Evolutionary conservation across 176 grass and related monocot species (phyloP), one percentile per base, ranked within the genome.

Genomic region (Guadua angustifolia): DNA sequence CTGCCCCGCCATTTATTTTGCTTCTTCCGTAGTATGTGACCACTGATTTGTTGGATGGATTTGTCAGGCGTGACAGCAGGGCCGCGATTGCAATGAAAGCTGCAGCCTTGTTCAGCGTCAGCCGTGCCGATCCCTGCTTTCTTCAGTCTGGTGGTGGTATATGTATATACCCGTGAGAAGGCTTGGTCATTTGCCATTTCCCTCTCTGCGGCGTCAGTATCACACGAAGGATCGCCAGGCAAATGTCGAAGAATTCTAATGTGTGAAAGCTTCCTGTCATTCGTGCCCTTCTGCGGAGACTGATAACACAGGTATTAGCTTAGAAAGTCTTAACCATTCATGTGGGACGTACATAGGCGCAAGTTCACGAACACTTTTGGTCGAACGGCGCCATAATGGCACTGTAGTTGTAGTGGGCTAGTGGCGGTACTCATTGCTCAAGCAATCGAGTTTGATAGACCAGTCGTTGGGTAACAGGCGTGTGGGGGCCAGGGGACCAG

Each of bases 1-100:
- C 79, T 83, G 67, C 49, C n/a, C 64, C 5, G 33, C 6, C 66
- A 81, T 73, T 66, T 66, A 83, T 58, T 65, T 61, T 57, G 36
- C 71, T 46, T 24, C 72, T 42, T 47, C 46, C 71, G 40, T 36
- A 5, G 35, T 43, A 47, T 47, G 46, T 82, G 79, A 60, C 79
- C 73, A 50, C 73, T 82, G 79, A 0, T 21, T 46, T 44, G 44
- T 5, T 71, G 15, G 83, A 11, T 77, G 56, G 49, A 53, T 67
- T 14, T 45, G 73, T 50, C 73, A 86, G 67, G 74, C 49, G 74
- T 47, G 63, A 22, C 46, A 32, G 8, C 25, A 65, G 17, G 46
- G 14, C n/a, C 36, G 25, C 18, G 17, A 15, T 58, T 14, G 75
- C 75, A 71, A 56, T 82, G 8, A 83, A 86, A 18, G 32, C 83